phyloP scores from a whole-genome alignment of 495 filamentous ascomycete genomes.

The Friedmanniomyces endolithicus region DNA sequence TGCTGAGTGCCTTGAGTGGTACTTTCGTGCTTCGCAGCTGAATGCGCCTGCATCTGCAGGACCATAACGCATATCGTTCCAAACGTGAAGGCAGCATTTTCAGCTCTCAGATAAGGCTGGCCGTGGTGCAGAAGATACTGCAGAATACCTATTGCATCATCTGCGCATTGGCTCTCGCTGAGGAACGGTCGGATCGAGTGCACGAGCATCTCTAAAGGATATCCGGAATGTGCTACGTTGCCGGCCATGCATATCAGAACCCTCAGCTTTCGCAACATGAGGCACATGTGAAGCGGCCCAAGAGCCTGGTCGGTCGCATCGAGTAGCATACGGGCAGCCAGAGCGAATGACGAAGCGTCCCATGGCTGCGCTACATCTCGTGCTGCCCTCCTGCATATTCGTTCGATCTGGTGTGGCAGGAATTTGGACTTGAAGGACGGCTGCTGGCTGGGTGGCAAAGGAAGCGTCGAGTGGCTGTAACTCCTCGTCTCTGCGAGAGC shows the following conservation, averaged over 20 bases:
- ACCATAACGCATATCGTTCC: constrained; percentile 66
- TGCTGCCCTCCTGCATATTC: constrained; percentile 57
- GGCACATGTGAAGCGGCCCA: constrained; percentile 74
- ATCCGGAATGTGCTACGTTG: constrained; percentile 52
- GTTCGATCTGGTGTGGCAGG: constrained; percentile 57
- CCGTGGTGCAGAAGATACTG: constrained; percentile 73
- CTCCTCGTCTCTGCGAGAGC: constrained; percentile 54
- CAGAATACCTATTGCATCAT: constrained; percentile 76
- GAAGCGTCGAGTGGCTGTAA: constrained; percentile 46
- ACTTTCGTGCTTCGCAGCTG: constrained; percentile 51
- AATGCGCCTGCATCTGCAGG: constrained; percentile 59
- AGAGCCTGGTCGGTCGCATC: constrained; percentile 75
- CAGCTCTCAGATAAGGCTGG: constrained; percentile 43
- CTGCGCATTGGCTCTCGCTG: constrained; percentile 71
- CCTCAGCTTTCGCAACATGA: constrained; percentile 73
- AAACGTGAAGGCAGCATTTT: constrained; percentile 59
- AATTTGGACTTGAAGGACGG: constrained; percentile 73
- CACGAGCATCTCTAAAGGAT: constrained; percentile 85
- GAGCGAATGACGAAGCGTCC: constrained; percentile 61
- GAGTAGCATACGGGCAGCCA: constrained; percentile 64
- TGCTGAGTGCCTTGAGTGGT: constrained; percentile 69
- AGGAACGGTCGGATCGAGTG: constrained; percentile 69
- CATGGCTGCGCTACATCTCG: constrained; percentile 57
- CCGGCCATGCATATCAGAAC: constrained; percentile 71
- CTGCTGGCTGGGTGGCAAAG: constrained; percentile 63